These are phyloP conservation scores for Diplocarpon mali DNA, from an alignment of 2,329 filamentous ascomycete species.

Conservation along the genomic window DNA sequence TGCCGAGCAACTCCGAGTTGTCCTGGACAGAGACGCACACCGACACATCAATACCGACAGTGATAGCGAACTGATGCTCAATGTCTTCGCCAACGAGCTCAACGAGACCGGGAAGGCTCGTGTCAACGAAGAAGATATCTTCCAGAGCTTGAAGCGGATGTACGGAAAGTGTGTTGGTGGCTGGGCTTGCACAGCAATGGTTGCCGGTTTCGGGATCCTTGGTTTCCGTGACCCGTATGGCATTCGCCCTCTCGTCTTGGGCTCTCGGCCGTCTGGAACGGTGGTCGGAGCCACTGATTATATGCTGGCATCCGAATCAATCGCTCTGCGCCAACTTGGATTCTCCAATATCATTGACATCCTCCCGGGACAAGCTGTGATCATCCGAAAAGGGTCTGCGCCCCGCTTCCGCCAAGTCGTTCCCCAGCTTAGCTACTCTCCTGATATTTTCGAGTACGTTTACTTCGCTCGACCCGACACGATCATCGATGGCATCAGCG, in stretches of 20 bases:
- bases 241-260: slow-evolving; percentile 73
- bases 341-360: slow-evolving; percentile 70
- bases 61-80: slow-evolving; percentile 79
- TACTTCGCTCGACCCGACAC: slow-evolving; percentile 80
- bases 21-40: slow-evolving; percentile 31
- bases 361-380: slow-evolving; percentile 72
- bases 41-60: slow-evolving; percentile 63
- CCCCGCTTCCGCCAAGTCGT: slow-evolving; percentile 70
- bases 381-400: slow-evolving; percentile 65
- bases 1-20: slow-evolving; percentile 51
- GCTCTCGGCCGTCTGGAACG: slow-evolving; percentile 57
- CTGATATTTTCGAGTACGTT: slow-evolving; percentile 80
- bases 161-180: slow-evolving; percentile 64
- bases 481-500: slow-evolving; percentile 77
- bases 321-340: slow-evolving; percentile 71
- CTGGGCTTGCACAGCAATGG: slow-evolving; percentile 72
- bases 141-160: slow-evolving; percentile 59
- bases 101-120: slow-evolving; percentile 72
- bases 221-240: slow-evolving; percentile 72
- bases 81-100: slow-evolving; percentile 75
- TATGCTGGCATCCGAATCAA: slow-evolving; percentile 83
- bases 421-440: slow-evolving; percentile 57
- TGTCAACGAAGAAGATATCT: slow-evolving; percentile 68
- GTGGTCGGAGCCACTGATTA: slow-evolving; percentile 61
- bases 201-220: slow-evolving; percentile 70